A percentile compares a stretch with the other conserved stretches of the same genome.
Conservation (phyloP, 805 yeast species). For the Candida ficus region DNA sequence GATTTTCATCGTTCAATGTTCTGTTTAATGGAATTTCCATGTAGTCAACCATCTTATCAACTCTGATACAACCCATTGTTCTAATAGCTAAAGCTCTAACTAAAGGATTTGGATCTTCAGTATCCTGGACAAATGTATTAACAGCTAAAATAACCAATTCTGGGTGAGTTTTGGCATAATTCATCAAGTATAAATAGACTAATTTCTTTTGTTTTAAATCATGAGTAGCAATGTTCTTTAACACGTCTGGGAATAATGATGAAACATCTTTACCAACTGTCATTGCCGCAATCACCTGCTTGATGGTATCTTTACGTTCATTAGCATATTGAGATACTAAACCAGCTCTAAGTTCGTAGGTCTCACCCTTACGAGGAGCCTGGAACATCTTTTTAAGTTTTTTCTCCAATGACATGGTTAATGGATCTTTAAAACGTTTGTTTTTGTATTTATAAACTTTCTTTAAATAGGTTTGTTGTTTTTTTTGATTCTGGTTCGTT, state of each 20-base stretch:
- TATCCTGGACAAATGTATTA: conserved; percentile 90
- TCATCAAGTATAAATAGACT: conserved; percentile 92
- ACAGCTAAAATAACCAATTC: conserved; percentile 94
- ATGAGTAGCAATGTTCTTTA: conserved; percentile 94
- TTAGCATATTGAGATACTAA: conserved; percentile 91
- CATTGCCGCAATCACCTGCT: conserved; percentile 96
- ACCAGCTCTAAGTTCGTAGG: conserved; percentile 86
- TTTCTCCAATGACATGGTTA: conserved; percentile 37
- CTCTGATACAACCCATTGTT: conserved; percentile 98
- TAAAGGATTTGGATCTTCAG: conserved; percentile 94
- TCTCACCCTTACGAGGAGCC: conserved; percentile 64
- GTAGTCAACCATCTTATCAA: conserved; percentile 91
- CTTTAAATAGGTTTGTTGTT: background rate
- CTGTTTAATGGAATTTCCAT: conserved; percentile 84
- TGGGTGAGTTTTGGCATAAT: conserved; percentile 94
- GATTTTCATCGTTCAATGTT: conserved; percentile 88
- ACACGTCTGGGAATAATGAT: conserved; percentile 88
- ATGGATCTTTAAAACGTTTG: background rate
- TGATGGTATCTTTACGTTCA: conserved; percentile 95
- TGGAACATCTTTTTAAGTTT: conserved; percentile 52
- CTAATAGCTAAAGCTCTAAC: conserved; percentile 94
- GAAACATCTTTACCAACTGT: conserved; percentile 96
- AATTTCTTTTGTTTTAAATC: conserved; percentile 95
- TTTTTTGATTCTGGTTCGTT: background rate
- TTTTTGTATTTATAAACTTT: background rate